Evolutionary conservation across 345 rosid genomes (phyloP).

Genomic region (Eucalyptus tenuipes): DNA sequence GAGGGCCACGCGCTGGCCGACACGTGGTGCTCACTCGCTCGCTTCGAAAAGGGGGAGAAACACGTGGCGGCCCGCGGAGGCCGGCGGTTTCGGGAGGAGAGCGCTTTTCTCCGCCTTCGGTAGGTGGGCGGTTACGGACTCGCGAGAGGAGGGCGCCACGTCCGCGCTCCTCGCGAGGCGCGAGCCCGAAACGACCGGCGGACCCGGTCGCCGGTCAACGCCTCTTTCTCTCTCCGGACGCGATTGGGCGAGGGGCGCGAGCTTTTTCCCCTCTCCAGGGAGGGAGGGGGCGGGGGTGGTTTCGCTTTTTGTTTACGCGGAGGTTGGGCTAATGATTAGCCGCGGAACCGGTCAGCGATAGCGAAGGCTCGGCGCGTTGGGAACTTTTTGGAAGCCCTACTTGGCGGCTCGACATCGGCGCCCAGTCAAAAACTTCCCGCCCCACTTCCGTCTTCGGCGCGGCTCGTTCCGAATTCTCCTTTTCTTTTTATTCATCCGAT

Average conservation of each 20-base stretch:
- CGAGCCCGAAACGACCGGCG: not conserved
- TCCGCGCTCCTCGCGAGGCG: not conserved
- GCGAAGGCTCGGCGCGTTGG: not conserved
- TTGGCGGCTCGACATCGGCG: not conserved
- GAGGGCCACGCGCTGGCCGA: not conserved
- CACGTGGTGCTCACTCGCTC: not conserved
- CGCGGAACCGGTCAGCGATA: not conserved
- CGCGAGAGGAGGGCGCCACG: not conserved
- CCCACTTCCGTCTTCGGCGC: not conserved
- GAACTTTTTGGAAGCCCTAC: not conserved
- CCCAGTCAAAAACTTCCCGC: not conserved
- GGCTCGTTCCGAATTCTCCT: not conserved
- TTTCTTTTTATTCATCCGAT: not conserved
- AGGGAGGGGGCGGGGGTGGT: not conserved
- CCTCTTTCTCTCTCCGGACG: slow-evolving; percentile 1
- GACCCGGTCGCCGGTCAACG: not conserved
- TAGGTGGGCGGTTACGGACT: not conserved
- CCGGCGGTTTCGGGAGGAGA: not conserved
- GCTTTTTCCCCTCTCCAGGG: not conserved
- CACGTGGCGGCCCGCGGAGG: not conserved
- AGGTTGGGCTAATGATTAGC: slow-evolving; percentile 53
- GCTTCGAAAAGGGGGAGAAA: not conserved
- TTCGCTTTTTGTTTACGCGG: slow-evolving; percentile 5
- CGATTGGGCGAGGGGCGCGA: not conserved
- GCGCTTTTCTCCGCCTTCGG: too few relatives aligned